Base-by-base conservation (phyloP, 129 eudicot species). In the Ambrosia trifida region DNA sequence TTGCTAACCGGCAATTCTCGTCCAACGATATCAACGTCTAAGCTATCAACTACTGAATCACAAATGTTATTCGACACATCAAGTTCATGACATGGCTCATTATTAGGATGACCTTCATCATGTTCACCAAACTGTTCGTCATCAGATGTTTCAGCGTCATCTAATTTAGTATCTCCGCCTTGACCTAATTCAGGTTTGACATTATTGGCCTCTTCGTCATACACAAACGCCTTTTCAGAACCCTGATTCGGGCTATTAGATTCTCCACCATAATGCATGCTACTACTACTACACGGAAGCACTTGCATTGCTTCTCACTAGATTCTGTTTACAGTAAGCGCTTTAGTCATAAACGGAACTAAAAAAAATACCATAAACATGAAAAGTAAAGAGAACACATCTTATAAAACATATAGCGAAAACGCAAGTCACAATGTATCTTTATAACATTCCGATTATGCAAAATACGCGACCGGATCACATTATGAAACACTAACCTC, bases 1-100 rank as follows among this genome's bases (percentile, higher is more conserved):
- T 72, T 79, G 65, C 72, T 62, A 75, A 60, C 47, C 35, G 87
- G 85, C 71, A 84, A 76, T 38, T 76, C 87, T 61, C 62, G 70
- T 46, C 83, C 90, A 72, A 68, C 83, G 6, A 78, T 80, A 81
- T 79, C 79, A 58, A 68, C 83, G 28, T 84, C 83, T 58, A 79
- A 66, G 75, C 84, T 83, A 33, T 90, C 87, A 61, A 85, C 85
- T 77, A 81, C 95, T 18, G 91, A 89, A 72, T 83, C 91, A 64
- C 68, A 87, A 50, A 81, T 78, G 69, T 78, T 78, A 62, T 64
- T 47, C 46, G 90, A 80, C 32, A 81, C 40, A 68, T 80, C 92
- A 75, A 76, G 74, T 18, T 80, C 88, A 73, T 61, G 77, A 65
- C 11, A 75, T 12, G 90, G 53, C 44, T 84, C 73, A 17, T 76